A percentile compares a stretch with the other conserved stretches of the same genome.
phyloP scores from a whole-genome alignment of 2,329 filamentous ascomycete species.

The Pseudocercospora vitis region DNA sequence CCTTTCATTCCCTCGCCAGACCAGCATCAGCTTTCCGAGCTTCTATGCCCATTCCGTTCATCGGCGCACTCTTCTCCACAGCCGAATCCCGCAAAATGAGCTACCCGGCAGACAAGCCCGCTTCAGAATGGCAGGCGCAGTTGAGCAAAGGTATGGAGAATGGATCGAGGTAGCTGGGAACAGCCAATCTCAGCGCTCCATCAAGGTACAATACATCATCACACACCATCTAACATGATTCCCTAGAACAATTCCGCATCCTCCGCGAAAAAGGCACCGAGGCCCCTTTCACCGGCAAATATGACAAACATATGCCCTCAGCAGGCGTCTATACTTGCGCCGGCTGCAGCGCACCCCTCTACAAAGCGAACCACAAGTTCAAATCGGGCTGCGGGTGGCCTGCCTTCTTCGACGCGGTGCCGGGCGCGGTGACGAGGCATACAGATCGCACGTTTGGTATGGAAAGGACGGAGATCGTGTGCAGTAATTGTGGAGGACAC shows the following conservation, averaged over 20 bases:
- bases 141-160: slow-evolving; percentile 63
- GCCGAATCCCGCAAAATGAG: slow-evolving; percentile 60
- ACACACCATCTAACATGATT: slow-evolving; percentile 9
- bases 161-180: not conserved
- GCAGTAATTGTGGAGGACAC: slow-evolving; percentile 90
- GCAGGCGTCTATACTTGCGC: slow-evolving; percentile 83
- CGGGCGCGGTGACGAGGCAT: slow-evolving; percentile 82
- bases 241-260: slow-evolving; percentile 90
- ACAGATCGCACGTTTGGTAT: slow-evolving; percentile 77
- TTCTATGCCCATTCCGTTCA: slow-evolving; percentile 76
- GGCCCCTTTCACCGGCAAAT: slow-evolving; percentile 73
- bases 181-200: slow-evolving; percentile 12
- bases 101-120: slow-evolving; percentile 76
- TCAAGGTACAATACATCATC: slow-evolving; percentile 16
- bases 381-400: slow-evolving; percentile 96
- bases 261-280: slow-evolving; percentile 93
- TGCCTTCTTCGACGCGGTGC: slow-evolving; percentile 93
- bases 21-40: slow-evolving; percentile 38
- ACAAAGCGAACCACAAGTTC: slow-evolving; percentile 94
- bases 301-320: slow-evolving; percentile 78
- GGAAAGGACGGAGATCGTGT: slow-evolving; percentile 88
- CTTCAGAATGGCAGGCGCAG: slow-evolving; percentile 87
- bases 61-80: slow-evolving; percentile 73
- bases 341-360: slow-evolving; percentile 82
- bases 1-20: slow-evolving; percentile 34